Conservation (phyloP, 257 asterid genomes). For the Solanum boliviense region DNA sequence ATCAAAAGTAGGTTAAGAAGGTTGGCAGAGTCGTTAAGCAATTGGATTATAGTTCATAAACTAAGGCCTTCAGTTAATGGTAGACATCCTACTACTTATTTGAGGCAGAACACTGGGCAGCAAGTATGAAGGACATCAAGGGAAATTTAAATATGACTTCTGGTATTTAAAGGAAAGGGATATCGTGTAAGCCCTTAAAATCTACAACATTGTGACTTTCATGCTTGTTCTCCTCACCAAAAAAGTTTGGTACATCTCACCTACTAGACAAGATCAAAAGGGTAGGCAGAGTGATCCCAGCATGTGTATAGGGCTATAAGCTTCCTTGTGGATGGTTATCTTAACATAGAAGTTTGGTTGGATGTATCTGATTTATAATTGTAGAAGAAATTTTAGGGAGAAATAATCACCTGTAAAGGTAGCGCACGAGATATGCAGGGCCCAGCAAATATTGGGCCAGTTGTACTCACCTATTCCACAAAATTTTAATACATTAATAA, state of each 20-base stretch:
- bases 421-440: conserved; percentile 54
- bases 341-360: not conserved
- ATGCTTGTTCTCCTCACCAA: not conserved
- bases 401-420: conserved; percentile 57
- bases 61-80: not conserved
- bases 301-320: not conserved
- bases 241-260: not conserved
- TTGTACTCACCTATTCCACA: conserved; percentile 50
- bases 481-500: not conserved
- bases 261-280: not conserved
- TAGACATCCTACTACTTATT: not conserved
- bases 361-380: not conserved
- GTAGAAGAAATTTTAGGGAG: not conserved
- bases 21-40: not conserved
- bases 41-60: not conserved
- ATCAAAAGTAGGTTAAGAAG: not conserved
- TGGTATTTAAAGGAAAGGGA: not conserved
- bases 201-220: not conserved
- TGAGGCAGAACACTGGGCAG: not conserved
- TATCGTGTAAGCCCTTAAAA: not conserved
- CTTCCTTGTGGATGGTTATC: not conserved
- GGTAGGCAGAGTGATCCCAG: not conserved
- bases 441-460: conserved; percentile 91
- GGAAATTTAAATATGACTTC: not conserved
- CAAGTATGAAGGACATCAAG: not conserved